Evolutionary conservation across 2,329 filamentous ascomycete species (phyloP).

Genomic region (Talaromyces piceae): DNA sequence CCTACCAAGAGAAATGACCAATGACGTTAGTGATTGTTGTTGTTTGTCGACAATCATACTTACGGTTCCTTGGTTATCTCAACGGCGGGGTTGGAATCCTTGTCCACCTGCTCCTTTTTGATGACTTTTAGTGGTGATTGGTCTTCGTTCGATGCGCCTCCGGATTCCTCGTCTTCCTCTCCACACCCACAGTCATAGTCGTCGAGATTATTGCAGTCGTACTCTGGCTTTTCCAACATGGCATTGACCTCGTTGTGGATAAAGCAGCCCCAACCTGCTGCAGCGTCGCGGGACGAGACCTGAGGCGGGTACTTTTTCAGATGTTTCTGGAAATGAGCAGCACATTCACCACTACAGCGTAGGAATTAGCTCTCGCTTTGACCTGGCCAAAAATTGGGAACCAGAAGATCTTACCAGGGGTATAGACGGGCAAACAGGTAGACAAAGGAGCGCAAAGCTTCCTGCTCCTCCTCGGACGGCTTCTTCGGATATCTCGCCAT

Average conservation of each 20-base stretch:
- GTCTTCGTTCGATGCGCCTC: conserved; percentile 1
- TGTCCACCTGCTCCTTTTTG: conserved; percentile 14
- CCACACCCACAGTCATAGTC: conserved; percentile 62
- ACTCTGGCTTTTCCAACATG: conserved; percentile 52
- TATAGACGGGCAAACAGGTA: conserved; percentile 59
- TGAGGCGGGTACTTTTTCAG: conserved; percentile 58
- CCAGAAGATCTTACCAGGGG: conserved; percentile 44
- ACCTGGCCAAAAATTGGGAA: neutral
- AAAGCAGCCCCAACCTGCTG: conserved; percentile 60
- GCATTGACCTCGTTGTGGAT: conserved; percentile 61
- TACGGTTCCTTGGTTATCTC: conserved; percentile 31
- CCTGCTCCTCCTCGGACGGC: conserved; percentile 53
- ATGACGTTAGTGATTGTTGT: neutral
- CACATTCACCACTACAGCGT: conserved; percentile 52
- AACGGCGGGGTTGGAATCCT: conserved; percentile 18
- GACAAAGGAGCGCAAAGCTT: conserved; percentile 53
- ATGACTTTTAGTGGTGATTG: conserved; percentile 9
- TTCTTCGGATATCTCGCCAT: conserved; percentile 60
- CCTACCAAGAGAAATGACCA: conserved; percentile 6
- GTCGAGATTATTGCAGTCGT: conserved; percentile 58
- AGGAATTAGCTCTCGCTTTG: conserved; percentile 11
- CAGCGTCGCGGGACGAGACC: conserved; percentile 52
- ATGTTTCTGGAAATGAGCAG: conserved; percentile 55
- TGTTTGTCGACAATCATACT: conserved; percentile 13
- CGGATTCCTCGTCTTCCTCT: conserved; percentile 41